Evolutionary conservation across 352 stramenopile genomes (phyloP).

Genomic region (Pythium dissotocum): DNA sequence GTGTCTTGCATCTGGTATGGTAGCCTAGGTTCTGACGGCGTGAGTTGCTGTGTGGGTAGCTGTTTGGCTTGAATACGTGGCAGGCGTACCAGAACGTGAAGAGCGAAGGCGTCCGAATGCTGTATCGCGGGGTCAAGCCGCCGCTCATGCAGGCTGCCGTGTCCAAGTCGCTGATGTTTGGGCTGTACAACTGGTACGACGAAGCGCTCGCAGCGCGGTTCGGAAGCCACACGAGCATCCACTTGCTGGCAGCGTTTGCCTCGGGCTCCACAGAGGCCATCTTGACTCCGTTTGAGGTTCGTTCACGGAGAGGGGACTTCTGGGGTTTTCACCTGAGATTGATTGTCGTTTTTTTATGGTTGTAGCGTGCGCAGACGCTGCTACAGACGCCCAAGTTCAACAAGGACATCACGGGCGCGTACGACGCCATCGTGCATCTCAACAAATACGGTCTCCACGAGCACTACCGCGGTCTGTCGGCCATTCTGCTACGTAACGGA

Average conservation of each 20-base stretch:
- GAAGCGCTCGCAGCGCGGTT: slow-evolving; percentile 49
- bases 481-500: slow-evolving; percentile 84
- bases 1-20: too few species aligned
- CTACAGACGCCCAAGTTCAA: slow-evolving; percentile 90
- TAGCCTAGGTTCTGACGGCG: not conserved
- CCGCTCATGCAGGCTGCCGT: slow-evolving; percentile 83
- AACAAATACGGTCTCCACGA: slow-evolving; percentile 79
- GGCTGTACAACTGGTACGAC: slow-evolving; percentile 88
- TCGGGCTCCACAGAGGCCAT: slow-evolving; percentile 84
- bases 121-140: slow-evolving; percentile 85
- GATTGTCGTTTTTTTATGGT: not conserved
- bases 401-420: slow-evolving; percentile 67
- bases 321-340: not conserved
- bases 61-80: slow-evolving; percentile 73
- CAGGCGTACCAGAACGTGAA: slow-evolving; percentile 74
- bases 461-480: slow-evolving; percentile 79
- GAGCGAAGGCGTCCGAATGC: slow-evolving; percentile 56
- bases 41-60: slow-evolving; percentile 55
- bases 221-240: slow-evolving; percentile 43
- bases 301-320: not conserved
- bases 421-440: slow-evolving; percentile 76
- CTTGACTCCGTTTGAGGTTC: slow-evolving; percentile 84
- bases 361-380: slow-evolving; percentile 78
- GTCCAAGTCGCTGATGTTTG: slow-evolving; percentile 91
- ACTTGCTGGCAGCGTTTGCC: slow-evolving; percentile 59